A percentile compares a stretch with the other conserved stretches of the same genome.
phyloP scores from a whole-genome alignment of 352 stramenopile genomes.

The Globisporangium cystogenes region DNA sequence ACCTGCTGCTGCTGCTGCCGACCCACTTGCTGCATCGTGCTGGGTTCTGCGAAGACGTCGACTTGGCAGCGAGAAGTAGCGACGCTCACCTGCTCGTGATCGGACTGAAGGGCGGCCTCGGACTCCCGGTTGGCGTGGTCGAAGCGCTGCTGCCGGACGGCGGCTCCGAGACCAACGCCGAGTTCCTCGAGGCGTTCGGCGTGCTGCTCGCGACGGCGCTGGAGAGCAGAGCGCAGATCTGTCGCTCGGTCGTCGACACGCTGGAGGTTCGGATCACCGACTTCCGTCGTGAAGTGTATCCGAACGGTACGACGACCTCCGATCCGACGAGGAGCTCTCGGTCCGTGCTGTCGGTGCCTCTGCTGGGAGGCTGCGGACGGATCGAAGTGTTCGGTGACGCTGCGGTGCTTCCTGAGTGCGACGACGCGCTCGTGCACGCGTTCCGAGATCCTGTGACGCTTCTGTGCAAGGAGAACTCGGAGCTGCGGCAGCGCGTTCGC shows the following conservation, averaged over 20 bases:
- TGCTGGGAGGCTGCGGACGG: conserved; percentile 1
- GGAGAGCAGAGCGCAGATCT: conserved; percentile 10
- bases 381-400: conserved; percentile 10
- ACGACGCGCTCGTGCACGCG: conserved; percentile 10
- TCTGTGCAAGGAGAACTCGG: conserved; percentile 3
- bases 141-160: conserved; percentile 11
- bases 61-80: conserved; percentile 7
- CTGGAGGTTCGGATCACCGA: conserved; percentile 9
- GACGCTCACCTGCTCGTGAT: conserved; percentile 12
- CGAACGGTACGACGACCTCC: not conserved
- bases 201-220: conserved; percentile 13
- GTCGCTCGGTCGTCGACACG: conserved; percentile 8
- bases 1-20: conserved; percentile 15
- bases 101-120: conserved; percentile 6
- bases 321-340: not conserved
- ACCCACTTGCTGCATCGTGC: conserved; percentile 1
- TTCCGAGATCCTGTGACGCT: conserved; percentile 7
- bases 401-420: conserved; percentile 9
- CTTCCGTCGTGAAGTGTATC: not conserved
- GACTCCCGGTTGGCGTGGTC: conserved; percentile 10
- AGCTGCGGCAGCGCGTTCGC: not conserved
- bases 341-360: conserved; percentile 7
- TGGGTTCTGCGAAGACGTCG: conserved; percentile 7
- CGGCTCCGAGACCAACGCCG: not conserved
- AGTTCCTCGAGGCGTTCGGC: conserved; percentile 18